Evolutionary conservation across 371 early-diverging fungal genomes (phyloP).

Genomic region (Chytridiales sp.): DNA sequence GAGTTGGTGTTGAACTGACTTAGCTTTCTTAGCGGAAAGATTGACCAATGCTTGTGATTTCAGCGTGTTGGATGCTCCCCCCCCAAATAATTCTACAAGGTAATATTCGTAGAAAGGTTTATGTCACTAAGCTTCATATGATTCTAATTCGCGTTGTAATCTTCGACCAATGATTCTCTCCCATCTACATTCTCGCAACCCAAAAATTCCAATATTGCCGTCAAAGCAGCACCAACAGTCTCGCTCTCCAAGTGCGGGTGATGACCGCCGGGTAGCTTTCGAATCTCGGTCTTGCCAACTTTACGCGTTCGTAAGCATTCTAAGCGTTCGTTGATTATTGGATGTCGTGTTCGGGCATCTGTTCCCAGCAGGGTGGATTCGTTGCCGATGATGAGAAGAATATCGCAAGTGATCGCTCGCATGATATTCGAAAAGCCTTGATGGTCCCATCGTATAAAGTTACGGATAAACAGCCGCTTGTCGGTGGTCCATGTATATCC

Average conservation of each 20-base stretch:
- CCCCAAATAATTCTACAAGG: too few species aligned
- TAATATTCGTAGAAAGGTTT: too few species aligned
- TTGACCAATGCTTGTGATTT: too few species aligned
- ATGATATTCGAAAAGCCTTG: slow-evolving; percentile 14
- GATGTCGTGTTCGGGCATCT: slow-evolving; percentile 1
- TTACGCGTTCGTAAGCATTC: background rate
- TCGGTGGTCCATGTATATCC: slow-evolving; percentile 32
- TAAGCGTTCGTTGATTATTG: background rate
- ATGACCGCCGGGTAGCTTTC: slow-evolving; percentile 25
- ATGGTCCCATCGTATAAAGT: slow-evolving; percentile 34
- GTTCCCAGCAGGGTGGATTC: slow-evolving; percentile 17
- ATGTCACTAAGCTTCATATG: too few species aligned
- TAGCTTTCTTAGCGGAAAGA: too few species aligned
- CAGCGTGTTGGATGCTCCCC: too few species aligned
- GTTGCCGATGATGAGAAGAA: slow-evolving; percentile 27
- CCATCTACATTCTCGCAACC: too few species aligned
- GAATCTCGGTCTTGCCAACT: slow-evolving; percentile 1
- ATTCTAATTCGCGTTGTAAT: too few species aligned
- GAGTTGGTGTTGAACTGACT: too few species aligned
- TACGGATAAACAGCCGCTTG: slow-evolving; percentile 32
- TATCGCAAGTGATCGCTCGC: slow-evolving; percentile 12
- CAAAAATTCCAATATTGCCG: too few species aligned
- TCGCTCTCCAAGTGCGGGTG: slow-evolving; percentile 42
- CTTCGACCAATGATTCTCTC: too few species aligned
- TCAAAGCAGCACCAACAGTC: slow-evolving; percentile 22